phyloP scores from a whole-genome alignment of 257 asterid genomes.

The Gardenia jasminoides region DNA sequence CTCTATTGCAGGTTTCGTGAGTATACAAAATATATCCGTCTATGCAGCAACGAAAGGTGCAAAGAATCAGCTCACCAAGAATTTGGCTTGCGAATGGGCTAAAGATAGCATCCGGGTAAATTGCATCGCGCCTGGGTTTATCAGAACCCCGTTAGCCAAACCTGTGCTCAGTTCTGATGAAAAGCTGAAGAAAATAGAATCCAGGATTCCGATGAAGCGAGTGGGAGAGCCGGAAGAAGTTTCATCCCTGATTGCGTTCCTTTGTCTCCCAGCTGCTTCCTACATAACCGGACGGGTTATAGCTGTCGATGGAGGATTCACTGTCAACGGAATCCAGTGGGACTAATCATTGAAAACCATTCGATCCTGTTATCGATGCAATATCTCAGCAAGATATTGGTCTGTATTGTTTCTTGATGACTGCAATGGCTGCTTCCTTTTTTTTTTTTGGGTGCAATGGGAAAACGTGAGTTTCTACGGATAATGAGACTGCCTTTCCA shows the following conservation, averaged over 20 bases:
- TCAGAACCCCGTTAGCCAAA: background rate
- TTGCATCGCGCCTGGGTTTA: background rate
- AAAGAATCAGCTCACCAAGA: conserved; percentile 11
- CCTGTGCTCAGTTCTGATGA: background rate
- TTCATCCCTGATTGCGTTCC: conserved; percentile 18
- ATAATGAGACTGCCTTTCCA: too few species aligned
- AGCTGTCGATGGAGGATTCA: too few species aligned
- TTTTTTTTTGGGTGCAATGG: background rate
- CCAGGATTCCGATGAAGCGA: conserved; percentile 18
- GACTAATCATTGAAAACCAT: too few species aligned
- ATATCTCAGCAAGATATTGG: too few species aligned
- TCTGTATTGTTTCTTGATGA: too few species aligned
- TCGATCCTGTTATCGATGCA: too few species aligned
- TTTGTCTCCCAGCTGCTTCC: conserved; percentile 7
- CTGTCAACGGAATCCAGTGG: too few species aligned
- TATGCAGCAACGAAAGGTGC: conserved; percentile 17
- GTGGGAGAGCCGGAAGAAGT: conserved; percentile 21
- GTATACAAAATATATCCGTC: background rate
- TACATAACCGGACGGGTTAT: too few species aligned
- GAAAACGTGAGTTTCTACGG: too few species aligned
- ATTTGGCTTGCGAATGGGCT: conserved; percentile 17
- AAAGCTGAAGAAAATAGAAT: background rate
- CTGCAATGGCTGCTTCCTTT: too few species aligned
- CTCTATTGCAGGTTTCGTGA: conserved; percentile 12
- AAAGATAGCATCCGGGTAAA: background rate